Base-by-base conservation (phyloP, 2,329 filamentous ascomycete genomes). In the Diaporthe sp. region DNA sequence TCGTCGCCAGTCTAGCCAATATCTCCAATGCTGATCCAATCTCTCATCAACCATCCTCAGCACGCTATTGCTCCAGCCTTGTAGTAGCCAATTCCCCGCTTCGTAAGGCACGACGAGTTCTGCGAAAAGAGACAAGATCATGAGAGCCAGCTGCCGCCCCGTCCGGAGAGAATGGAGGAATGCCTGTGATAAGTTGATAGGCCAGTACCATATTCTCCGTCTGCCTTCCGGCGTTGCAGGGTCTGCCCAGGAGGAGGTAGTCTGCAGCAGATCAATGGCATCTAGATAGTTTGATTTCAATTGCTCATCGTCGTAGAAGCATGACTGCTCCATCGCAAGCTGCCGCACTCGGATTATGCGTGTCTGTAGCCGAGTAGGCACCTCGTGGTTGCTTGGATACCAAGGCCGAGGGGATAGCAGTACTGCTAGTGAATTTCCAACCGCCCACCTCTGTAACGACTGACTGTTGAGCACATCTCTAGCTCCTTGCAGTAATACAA, bases 91-190 rank as follows among this genome's bases (percentile, higher is more conserved):
- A 34, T 57, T 15, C 28, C 22, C 53, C 34, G 53, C 53, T 34
- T 57, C 53, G 12, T 31, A 57, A 31, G 53, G 53, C 17, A 7
- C 28, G 13, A 57, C 53, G 34, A 57, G 53, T 34, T 31, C 28
- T 34, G 53, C 53, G 15, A 57, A 57, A 57, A 57, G 53, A 34
- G 53, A 57, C 53, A 57, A 31, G 53, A 57, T 57, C 5, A 57
- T 57, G 17, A 57, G 53, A 57, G 53, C 53, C 15, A 57, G 53
- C 28, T 57, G 53, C 15, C 17, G 28, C 53, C 22, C 53, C 17
- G 53, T 34, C 15, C 53, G 53, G 34, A 57, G 53, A 57, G 53
- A 57, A 34, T 31, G 53, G 53, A 57, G 53, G 28, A 57, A 57
- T 57, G 28, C 53, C 53, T 57, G 53, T 3, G 53, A 57, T 34